Percentiles rank a stretch among this genome's conserved stretches.
Conservation (phyloP, 345 rosid species). For the Moringa oleifera region DNA sequence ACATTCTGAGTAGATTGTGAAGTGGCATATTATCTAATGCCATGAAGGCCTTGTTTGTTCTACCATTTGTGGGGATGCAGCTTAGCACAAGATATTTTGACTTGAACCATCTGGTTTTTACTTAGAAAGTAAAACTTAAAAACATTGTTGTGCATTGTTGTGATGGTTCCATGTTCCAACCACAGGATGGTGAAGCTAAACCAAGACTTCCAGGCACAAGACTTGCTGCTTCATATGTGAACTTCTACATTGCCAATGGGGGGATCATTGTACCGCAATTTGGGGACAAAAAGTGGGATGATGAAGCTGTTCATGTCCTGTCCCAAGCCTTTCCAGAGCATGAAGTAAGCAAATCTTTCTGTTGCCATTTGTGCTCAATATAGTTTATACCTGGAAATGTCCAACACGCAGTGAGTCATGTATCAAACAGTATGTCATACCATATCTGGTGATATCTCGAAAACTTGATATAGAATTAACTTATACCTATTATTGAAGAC, state of each 20-base stretch:
- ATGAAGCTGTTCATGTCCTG: slow-evolving; percentile 73
- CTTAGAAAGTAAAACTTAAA: background rate
- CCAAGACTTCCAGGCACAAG: slow-evolving; percentile 65
- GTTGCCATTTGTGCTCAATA: no score
- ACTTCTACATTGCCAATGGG: slow-evolving; percentile 77
- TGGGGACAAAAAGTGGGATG: slow-evolving; percentile 74
- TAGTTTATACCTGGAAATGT: no score
- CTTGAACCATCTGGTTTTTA: background rate
- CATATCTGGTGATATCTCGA: no score
- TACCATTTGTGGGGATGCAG: no score
- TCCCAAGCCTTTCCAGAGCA: slow-evolving; percentile 60
- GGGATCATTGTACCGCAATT: slow-evolving; percentile 70
- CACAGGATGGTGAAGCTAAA: slow-evolving; percentile 57
- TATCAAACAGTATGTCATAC: no score
- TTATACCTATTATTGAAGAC: no score
- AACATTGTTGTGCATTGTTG: slow-evolving; percentile 1
- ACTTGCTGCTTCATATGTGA: slow-evolving; percentile 82
- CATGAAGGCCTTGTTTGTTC: background rate
- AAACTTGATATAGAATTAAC: no score
- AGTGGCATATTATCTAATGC: background rate
- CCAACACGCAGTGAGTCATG: no score
- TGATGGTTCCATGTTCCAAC: slow-evolving; percentile 1
- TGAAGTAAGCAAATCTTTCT: slow-evolving; percentile 33
- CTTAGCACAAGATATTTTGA: background rate
- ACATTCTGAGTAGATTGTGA: no score